Evolutionary conservation across 306 rosid genomes (phyloP).

Genomic region (Arachis hypogaea): DNA sequence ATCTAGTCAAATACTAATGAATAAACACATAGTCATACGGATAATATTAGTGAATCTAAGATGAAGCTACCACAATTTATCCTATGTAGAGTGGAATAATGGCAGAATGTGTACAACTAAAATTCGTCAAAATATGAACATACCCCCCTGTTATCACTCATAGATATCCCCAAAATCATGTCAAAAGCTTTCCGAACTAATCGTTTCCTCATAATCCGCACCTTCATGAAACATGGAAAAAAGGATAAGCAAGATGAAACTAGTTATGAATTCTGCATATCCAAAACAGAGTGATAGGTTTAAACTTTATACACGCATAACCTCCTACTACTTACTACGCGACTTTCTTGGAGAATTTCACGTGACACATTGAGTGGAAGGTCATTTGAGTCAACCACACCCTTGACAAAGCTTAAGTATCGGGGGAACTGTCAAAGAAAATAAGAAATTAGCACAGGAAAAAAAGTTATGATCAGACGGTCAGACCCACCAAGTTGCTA

Average conservation of each 20-base stretch:
- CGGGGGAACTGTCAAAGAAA: slow-evolving; percentile 78
- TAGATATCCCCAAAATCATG: slow-evolving; percentile 93
- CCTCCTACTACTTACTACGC: slow-evolving; percentile 63
- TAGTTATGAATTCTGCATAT: not conserved
- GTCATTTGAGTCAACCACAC: slow-evolving; percentile 95
- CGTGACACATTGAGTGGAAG: slow-evolving; percentile 99
- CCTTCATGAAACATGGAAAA: slow-evolving; percentile 57
- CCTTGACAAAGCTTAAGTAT: slow-evolving; percentile 91
- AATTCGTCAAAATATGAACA: slow-evolving; percentile 36
- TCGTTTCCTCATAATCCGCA: slow-evolving; percentile 93
- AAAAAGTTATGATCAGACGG: slow-evolving; percentile 2
- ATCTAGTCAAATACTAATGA: slow-evolving; percentile 23
- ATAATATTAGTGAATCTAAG: not conserved
- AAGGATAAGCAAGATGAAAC: slow-evolving; percentile 17
- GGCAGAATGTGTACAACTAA: not conserved
- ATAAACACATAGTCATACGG: not conserved
- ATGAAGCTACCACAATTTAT: slow-evolving; percentile 10
- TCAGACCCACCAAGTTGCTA: slow-evolving; percentile 4
- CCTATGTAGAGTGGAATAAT: not conserved
- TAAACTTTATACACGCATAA: not conserved
- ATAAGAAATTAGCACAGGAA: slow-evolving; percentile 28
- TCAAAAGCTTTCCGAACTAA: slow-evolving; percentile 95
- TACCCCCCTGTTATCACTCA: slow-evolving; percentile 90
- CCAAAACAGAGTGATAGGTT: slow-evolving; percentile 4
- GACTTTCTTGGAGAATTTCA: slow-evolving; percentile 98